A percentile compares a stretch with the other conserved stretches of the same genome.
These are phyloP conservation scores for Pharus latifolius DNA, from an alignment of 176 grass and related monocot species.

Conservation along the genomic window DNA sequence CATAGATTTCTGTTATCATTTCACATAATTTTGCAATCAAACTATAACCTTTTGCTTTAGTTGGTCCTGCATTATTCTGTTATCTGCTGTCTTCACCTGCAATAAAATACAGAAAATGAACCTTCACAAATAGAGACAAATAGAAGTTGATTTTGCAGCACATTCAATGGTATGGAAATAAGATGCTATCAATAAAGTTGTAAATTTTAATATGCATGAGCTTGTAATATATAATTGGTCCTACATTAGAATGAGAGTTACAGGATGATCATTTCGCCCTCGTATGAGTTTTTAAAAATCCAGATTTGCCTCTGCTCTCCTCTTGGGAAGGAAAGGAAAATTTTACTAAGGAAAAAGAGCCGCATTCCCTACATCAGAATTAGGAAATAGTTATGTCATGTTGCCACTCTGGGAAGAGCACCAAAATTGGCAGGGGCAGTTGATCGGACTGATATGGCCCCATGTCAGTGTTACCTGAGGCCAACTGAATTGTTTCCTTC, in stretches of 20 bases:
- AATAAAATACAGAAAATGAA: conserved; percentile 13
- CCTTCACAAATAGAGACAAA: not conserved
- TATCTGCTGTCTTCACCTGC: conserved; percentile 71
- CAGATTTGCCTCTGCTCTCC: not conserved
- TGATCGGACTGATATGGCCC: too few species aligned
- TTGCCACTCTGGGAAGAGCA: too few species aligned
- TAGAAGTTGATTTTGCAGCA: not conserved
- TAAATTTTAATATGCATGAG: not conserved
- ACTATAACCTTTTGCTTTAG: conserved; percentile 48
- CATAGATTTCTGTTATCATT: not conserved
- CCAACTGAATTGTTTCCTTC: too few species aligned
- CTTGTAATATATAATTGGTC: not conserved
- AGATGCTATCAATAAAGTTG: not conserved
- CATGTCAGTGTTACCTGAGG: too few species aligned
- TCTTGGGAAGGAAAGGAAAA: not conserved
- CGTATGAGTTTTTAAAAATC: not conserved
- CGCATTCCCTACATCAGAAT: not conserved
- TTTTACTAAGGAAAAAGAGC: not conserved
- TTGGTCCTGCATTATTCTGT: conserved; percentile 69
- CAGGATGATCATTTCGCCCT: not conserved
- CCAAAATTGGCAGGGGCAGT: too few species aligned
- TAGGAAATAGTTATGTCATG: not conserved
- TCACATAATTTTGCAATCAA: conserved; percentile 1
- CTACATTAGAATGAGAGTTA: not conserved
- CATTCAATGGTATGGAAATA: not conserved